Conservation (phyloP, 2,329 filamentous ascomycete genomes). For the Trichophyton equinum region DNA sequence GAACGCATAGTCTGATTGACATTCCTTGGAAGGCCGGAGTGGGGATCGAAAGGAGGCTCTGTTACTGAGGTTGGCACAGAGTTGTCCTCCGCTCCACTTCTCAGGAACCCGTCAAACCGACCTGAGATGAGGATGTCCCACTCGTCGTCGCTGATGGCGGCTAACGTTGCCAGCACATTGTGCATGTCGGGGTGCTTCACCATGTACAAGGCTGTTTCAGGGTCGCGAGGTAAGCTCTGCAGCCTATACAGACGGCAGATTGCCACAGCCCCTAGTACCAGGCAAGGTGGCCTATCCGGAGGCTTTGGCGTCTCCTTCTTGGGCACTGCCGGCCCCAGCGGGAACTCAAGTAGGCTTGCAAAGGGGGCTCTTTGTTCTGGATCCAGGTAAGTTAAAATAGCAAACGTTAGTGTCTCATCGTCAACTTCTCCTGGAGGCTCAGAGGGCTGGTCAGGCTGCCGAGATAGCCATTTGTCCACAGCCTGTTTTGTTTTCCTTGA, state of each 20-base stretch:
- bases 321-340: slow-evolving; percentile 49
- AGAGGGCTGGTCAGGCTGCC: slow-evolving; percentile 59
- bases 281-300: slow-evolving; percentile 56
- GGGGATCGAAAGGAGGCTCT: slow-evolving; percentile 19
- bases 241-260: slow-evolving; percentile 78
- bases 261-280: slow-evolving; percentile 62
- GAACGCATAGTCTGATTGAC: slow-evolving; percentile 27
- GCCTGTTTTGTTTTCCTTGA: slow-evolving; percentile 85
- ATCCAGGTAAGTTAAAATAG: slow-evolving; percentile 77
- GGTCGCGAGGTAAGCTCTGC: slow-evolving; percentile 59
- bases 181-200: slow-evolving; percentile 72
- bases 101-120: slow-evolving; percentile 88
- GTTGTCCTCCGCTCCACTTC: slow-evolving; percentile 67
- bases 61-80: slow-evolving; percentile 18
- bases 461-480: slow-evolving; percentile 80
- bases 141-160: slow-evolving; percentile 79
- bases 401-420: slow-evolving; percentile 85
- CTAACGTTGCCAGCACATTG: slow-evolving; percentile 72
- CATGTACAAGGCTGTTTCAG: slow-evolving; percentile 74
- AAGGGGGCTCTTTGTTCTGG: slow-evolving; percentile 65
- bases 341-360: slow-evolving; percentile 60
- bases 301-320: slow-evolving; percentile 47
- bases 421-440: slow-evolving; percentile 80
- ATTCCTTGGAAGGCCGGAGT: slow-evolving; percentile 18
- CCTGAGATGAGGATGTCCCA: slow-evolving; percentile 94